Evolutionary conservation across 148 eudicot species (phyloP).

Genomic region (Camellia sinensis): DNA sequence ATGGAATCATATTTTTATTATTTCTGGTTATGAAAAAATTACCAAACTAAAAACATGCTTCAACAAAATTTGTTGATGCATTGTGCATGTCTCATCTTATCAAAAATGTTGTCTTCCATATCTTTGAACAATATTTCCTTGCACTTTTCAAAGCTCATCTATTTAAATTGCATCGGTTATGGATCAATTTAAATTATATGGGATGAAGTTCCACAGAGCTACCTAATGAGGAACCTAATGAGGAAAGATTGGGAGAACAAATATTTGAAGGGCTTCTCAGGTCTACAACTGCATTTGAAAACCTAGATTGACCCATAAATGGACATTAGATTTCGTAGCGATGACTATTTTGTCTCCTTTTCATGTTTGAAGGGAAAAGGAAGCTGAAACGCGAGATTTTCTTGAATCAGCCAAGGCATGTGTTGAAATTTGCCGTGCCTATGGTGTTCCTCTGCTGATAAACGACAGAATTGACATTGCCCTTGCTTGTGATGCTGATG

Average conservation of each 20-base stretch:
- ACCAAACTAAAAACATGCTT: background rate
- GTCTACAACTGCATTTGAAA: background rate
- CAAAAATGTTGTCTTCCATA: background rate
- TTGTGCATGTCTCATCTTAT: background rate
- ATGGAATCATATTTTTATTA: background rate
- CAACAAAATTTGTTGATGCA: background rate
- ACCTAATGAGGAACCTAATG: background rate
- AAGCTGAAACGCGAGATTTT: constrained; percentile 60
- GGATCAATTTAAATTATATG: background rate
- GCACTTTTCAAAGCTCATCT: background rate
- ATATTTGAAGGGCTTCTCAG: background rate
- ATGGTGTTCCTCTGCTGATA: constrained; percentile 58
- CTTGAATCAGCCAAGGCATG: constrained; percentile 76
- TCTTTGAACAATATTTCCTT: background rate
- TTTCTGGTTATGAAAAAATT: background rate
- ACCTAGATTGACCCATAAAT: background rate
- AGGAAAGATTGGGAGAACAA: background rate
- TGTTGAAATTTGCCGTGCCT: constrained; percentile 52
- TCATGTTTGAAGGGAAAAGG: constrained; percentile 63
- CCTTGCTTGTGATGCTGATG: constrained; percentile 82
- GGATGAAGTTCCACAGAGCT: background rate
- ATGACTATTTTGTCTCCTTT: background rate
- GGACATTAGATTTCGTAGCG: background rate
- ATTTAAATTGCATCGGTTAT: background rate
- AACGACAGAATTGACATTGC: constrained; percentile 83